Evolutionary conservation across 495 filamentous ascomycete genomes (phyloP), one percentile per base, ranked within the genome.

Genomic region (Penicillium simplicissimum): DNA sequence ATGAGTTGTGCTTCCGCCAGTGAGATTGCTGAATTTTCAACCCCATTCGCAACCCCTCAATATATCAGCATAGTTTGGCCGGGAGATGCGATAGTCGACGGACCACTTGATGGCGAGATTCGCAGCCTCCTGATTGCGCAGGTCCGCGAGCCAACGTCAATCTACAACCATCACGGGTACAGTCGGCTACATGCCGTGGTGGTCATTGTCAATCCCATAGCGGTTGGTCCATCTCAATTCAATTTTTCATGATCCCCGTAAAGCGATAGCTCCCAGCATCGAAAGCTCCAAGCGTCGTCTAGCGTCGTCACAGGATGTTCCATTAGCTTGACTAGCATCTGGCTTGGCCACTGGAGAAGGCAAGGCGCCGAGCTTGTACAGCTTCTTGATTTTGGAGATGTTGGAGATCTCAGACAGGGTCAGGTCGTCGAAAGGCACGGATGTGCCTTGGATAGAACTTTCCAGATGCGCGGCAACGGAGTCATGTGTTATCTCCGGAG

Each of bases 341-440:
- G 58, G 55, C 57, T 71, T 74, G 17, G 66, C 38, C 2, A 62
- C 34, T 11, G 69, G 67, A 43, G 76, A 79, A 36, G 79, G 74
- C 48, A 81, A 65, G 14, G 76, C 77, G 51, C 87, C 88, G 43
- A 97, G 70, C 68, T 92, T 93, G 71, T 98, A 97, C 35, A 88
- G 82, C 76, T 94, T 97, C 71, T 84, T 84, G 34, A 97, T 84
- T 61, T 86, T 89, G 25, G 70, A 74, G 67, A 88, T 71, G 74
- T 97, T 91, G 2, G 85, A 82, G 37, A 85, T 71, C 21, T 69
- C 66, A 1, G 73, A 71, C 3, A 97, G 60, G 23, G 73, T 76
- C 33, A 78, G 82, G 64, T 97, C 88, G 13, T 85, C 81, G 60
- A 96, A 86, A 0, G 82, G 74, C 0, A 87, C 76, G 8, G 80